These are phyloP conservation scores for Coemansia sp. DNA, from an alignment of 192 early-diverging fungal genomes.

Conservation along the genomic window DNA sequence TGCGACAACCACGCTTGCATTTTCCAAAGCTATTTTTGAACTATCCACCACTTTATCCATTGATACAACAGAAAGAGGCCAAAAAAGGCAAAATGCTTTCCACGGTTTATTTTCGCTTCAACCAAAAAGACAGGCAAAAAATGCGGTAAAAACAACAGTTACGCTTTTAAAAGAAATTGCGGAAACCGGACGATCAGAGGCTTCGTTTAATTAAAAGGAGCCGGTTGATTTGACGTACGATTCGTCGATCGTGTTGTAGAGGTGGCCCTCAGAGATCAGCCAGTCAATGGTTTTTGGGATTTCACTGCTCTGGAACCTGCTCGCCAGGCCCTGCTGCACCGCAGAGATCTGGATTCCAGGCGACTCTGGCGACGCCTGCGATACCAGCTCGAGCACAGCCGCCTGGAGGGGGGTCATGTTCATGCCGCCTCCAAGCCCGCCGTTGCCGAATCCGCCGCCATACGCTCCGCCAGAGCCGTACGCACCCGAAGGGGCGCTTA, in stretches of 20 bases:
- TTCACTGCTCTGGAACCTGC: constrained; percentile 19
- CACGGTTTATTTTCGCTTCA: neutral
- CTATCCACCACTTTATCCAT: neutral
- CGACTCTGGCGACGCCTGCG: constrained; percentile 1
- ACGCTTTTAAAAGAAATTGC: neutral
- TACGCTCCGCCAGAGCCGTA: neutral
- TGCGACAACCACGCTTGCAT: neutral
- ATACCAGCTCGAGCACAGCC: constrained; percentile 32
- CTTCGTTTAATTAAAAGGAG: neutral
- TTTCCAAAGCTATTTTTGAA: neutral
- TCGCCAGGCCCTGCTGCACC: constrained; percentile 47
- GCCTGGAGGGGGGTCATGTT: constrained; percentile 20
- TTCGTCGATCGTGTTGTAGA: constrained; percentile 71
- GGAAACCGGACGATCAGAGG: neutral
- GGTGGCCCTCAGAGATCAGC: constrained; percentile 63
- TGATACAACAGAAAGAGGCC: neutral
- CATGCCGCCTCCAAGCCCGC: constrained; percentile 12
- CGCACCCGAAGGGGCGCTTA: constrained; percentile 10
- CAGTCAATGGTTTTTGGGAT: constrained; percentile 50
- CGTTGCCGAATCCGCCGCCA: constrained; percentile 5
- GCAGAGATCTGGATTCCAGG: constrained; percentile 56
- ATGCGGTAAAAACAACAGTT: neutral
- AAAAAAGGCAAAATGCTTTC: neutral
- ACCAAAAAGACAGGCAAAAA: neutral
- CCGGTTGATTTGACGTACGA: constrained; percentile 9